Conservation (phyloP, 2,329 filamentous ascomycete species). For the Fusarium lyarnte region DNA sequence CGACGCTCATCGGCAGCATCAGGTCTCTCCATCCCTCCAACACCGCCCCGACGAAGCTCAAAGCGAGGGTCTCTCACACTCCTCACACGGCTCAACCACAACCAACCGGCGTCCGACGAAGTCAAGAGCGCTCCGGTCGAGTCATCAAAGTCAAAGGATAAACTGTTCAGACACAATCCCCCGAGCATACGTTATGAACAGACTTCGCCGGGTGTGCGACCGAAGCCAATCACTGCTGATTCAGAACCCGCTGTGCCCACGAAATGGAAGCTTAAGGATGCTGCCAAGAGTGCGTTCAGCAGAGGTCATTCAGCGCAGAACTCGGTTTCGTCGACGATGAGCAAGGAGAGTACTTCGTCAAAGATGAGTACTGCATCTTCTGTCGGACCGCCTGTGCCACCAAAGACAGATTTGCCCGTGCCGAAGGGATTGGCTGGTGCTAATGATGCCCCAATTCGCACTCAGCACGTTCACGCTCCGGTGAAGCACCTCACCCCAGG, state of each 20-base stretch:
- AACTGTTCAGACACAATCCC: slow-evolving; percentile 28
- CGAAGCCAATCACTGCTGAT: slow-evolving; percentile 32
- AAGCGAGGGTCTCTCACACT: slow-evolving; percentile 36
- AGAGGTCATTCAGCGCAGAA: slow-evolving; percentile 27
- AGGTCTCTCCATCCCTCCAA: slow-evolving; percentile 13
- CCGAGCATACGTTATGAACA: slow-evolving; percentile 46
- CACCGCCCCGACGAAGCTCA: slow-evolving; percentile 39
- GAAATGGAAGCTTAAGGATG: slow-evolving; percentile 50
- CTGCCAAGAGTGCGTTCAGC: slow-evolving; percentile 48
- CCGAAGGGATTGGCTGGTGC: background rate
- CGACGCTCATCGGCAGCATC: slow-evolving; percentile 28
- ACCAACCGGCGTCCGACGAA: slow-evolving; percentile 17
- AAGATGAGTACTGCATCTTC: slow-evolving; percentile 8
- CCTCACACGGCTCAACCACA: slow-evolving; percentile 20
- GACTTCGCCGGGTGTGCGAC: slow-evolving; percentile 35
- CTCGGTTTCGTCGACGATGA: slow-evolving; percentile 29
- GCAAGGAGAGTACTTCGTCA: slow-evolving; percentile 2
- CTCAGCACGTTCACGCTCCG: slow-evolving; percentile 1
- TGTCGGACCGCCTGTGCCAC: slow-evolving; percentile 11
- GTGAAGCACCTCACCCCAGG: slow-evolving; percentile 11
- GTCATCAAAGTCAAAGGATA: slow-evolving; percentile 20
- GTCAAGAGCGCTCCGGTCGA: background rate
- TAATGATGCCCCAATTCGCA: background rate
- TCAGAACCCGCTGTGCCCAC: slow-evolving; percentile 26
- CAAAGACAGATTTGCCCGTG: background rate